These are phyloP conservation scores for Crassisporium funariophilum DNA, from an alignment of 768 basidiomycete genomes.

Conservation along the genomic window DNA sequence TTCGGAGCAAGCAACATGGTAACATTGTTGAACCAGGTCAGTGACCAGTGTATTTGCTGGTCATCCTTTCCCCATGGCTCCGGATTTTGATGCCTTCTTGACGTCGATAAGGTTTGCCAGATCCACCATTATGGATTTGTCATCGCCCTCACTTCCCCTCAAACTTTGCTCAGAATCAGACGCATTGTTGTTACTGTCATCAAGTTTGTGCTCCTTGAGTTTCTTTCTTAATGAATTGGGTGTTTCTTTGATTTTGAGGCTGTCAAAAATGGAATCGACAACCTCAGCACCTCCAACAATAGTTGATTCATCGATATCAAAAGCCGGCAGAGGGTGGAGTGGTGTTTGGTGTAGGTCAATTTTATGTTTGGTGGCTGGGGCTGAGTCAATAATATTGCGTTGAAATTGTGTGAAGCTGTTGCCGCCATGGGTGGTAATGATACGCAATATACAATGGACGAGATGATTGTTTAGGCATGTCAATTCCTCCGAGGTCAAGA, in stretches of 20 bases:
- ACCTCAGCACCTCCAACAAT: slow-evolving; percentile 37
- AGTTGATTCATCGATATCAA: slow-evolving; percentile 39
- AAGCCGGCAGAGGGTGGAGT: slow-evolving; percentile 30
- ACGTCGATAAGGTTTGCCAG: not conserved
- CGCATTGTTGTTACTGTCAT: no score
- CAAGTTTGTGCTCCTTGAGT: no score
- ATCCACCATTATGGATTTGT: not conserved
- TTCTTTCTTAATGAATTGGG: no score
- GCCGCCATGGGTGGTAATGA: slow-evolving; percentile 32
- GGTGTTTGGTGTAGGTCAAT: slow-evolving; percentile 32
- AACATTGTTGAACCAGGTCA: slow-evolving; percentile 6
- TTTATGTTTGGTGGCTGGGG: slow-evolving; percentile 21
- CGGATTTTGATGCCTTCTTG: not conserved
- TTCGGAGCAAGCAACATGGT: not conserved
- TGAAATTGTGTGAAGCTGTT: slow-evolving; percentile 26
- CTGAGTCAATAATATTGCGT: slow-evolving; percentile 11
- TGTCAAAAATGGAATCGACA: slow-evolving; percentile 28
- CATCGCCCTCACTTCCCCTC: not conserved
- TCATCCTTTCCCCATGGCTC: not conserved
- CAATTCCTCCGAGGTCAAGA: slow-evolving; percentile 24
- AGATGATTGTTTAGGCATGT: slow-evolving; percentile 5
- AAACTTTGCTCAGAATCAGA: no score
- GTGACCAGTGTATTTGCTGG: slow-evolving; percentile 5
- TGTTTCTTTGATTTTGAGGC: slow-evolving; percentile 19
- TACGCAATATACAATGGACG: slow-evolving; percentile 29